phyloP scores from a whole-genome alignment of 176 grass and related monocot species.

The Aegilops umbellulata region DNA sequence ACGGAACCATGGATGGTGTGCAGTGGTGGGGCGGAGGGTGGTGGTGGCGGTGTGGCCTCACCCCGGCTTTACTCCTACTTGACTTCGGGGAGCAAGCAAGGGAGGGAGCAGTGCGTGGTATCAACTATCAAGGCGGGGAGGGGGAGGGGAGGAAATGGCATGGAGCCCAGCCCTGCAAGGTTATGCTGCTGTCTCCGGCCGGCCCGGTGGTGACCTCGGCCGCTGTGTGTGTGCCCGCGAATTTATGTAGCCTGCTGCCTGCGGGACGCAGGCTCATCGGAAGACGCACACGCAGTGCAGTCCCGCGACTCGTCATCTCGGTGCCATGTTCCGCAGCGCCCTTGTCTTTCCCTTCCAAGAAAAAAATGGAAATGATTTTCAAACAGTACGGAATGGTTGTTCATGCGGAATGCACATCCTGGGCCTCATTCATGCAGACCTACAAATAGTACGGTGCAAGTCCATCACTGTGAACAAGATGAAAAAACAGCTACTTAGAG shows the following conservation, averaged over 20 bases:
- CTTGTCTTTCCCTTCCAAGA: too few species aligned
- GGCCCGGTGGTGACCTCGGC: neutral
- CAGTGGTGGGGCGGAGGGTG: too few species aligned
- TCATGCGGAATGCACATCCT: too few species aligned
- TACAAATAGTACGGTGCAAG: too few species aligned
- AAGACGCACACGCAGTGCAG: neutral
- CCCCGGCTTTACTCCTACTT: neutral
- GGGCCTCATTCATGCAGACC: too few species aligned
- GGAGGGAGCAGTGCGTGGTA: neutral
- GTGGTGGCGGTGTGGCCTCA: neutral
- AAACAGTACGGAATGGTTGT: too few species aligned
- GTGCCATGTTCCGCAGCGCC: neutral
- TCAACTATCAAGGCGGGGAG: neutral
- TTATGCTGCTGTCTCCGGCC: neutral
- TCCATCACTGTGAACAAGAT: too few species aligned
- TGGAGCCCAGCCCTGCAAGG: neutral
- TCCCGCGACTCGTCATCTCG: constrained; percentile 8
- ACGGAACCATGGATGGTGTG: neutral
- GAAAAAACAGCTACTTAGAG: too few species aligned
- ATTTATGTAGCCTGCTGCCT: constrained; percentile 3
- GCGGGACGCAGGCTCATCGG: neutral
- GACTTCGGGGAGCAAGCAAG: constrained; percentile 3
- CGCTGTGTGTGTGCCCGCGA: neutral
- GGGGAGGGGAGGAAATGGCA: constrained; percentile 22
- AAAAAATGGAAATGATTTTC: too few species aligned